Conservation (phyloP, 768 basidiomycete species). For the Suillus subalutaceus region DNA sequence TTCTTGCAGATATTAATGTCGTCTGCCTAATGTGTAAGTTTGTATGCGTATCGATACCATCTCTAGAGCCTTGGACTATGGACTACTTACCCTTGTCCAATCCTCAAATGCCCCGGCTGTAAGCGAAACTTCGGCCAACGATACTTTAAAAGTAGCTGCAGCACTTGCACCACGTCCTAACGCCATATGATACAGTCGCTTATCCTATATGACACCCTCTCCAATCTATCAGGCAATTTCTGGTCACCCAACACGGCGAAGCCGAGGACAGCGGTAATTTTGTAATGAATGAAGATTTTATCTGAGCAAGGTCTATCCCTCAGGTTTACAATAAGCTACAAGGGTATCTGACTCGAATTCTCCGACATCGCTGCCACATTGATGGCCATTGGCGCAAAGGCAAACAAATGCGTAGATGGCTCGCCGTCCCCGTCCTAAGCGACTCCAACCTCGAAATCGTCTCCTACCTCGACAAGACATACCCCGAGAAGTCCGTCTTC, state of each 20-base stretch:
- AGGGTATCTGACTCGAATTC: conserved; percentile 50
- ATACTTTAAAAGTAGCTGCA: not conserved
- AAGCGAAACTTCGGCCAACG: not conserved
- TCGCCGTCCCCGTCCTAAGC: conserved; percentile 35
- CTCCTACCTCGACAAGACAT: conserved; percentile 37
- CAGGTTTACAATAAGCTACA: conserved; percentile 36
- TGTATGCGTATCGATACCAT: not conserved
- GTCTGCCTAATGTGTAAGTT: not conserved
- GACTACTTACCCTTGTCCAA: not conserved
- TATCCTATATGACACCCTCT: conserved; percentile 40
- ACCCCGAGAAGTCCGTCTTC: conserved; percentile 32
- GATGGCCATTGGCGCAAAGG: conserved; percentile 38
- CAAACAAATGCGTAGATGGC: conserved; percentile 21
- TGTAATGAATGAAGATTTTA: not conserved
- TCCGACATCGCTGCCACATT: conserved; percentile 43
- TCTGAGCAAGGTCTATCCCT: not conserved
- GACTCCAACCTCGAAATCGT: conserved; percentile 35
- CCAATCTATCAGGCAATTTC: conserved; percentile 27
- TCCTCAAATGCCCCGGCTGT: not conserved
- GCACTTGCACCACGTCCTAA: not conserved
- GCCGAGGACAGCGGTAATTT: conserved; percentile 31
- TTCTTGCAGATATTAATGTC: not conserved
- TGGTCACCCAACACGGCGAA: conserved; percentile 44
- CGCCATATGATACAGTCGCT: conserved; percentile 27
- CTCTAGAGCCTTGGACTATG: not conserved